Evolutionary conservation across 148 eudicot genomes (phyloP).

Genomic region (Bassia scoparia): DNA sequence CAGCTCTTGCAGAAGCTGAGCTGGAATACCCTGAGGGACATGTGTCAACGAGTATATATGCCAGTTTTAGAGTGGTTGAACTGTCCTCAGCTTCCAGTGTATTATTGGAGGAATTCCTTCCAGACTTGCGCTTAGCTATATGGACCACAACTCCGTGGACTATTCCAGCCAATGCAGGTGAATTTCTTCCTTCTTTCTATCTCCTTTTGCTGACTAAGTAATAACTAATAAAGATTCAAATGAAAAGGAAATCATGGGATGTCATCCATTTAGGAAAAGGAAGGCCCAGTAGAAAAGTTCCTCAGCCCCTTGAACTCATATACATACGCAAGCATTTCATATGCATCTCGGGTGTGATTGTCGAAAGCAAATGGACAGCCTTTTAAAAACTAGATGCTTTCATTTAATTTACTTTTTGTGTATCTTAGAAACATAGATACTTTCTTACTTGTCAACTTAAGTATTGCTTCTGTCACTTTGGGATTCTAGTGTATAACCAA

Average conservation of each 20-base stretch:
- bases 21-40: slow-evolving; percentile 97
- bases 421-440: not conserved
- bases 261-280: not conserved
- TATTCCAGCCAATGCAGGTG: slow-evolving; percentile 98
- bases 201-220: not conserved
- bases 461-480: not conserved
- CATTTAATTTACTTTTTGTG: not conserved
- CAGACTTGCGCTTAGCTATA: slow-evolving; percentile 72
- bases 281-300: not conserved
- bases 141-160: slow-evolving; percentile 99
- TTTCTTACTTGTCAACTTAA: not conserved
- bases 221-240: not conserved
- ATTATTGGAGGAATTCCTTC: slow-evolving; percentile 56
- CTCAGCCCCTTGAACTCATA: not conserved
- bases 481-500: not conserved
- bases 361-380: too few species aligned
- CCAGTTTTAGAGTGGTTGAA: slow-evolving; percentile 58
- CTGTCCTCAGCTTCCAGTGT: slow-evolving; percentile 45
- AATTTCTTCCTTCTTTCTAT: not conserved
- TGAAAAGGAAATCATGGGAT: not conserved
- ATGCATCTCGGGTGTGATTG: too few species aligned
- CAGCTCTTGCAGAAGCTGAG: slow-evolving; percentile 99
- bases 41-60: slow-evolving; percentile 87
- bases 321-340: not conserved
- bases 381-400: not conserved